These are phyloP conservation scores for Noccaea bulbosa DNA, from an alignment of 345 rosid species.

Conservation along the genomic window DNA sequence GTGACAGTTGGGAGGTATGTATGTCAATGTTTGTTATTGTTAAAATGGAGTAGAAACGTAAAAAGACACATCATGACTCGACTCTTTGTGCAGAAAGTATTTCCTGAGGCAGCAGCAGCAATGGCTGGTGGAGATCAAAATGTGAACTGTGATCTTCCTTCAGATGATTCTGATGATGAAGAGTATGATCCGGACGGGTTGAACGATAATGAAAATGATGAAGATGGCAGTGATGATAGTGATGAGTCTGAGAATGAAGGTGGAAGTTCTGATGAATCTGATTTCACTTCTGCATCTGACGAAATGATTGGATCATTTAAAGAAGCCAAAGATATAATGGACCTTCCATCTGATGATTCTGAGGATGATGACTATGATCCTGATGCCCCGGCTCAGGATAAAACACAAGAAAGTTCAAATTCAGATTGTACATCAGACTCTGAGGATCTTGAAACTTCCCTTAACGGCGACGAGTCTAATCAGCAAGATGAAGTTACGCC, in stretches of 20 bases:
- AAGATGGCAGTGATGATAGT: constrained; percentile 49
- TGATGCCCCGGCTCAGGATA: constrained; percentile 51
- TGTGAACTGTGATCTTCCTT: constrained; percentile 65
- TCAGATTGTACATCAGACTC: constrained; percentile 83
- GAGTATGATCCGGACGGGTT: constrained; percentile 67
- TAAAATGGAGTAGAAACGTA: constrained; percentile 14
- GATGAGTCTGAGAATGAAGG: constrained; percentile 64
- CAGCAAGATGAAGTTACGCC: constrained; percentile 45
- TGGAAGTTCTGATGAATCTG: constrained; percentile 65
- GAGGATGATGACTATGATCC: constrained; percentile 88
- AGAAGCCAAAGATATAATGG: constrained; percentile 44
- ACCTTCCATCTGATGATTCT: constrained; percentile 88
- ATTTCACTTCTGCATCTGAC: constrained; percentile 62
- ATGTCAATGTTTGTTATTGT: constrained; percentile 16
- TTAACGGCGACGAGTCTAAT: constrained; percentile 40
- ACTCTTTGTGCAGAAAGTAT: constrained; percentile 66
- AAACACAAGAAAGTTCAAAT: constrained; percentile 61
- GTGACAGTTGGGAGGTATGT: constrained; percentile 83
- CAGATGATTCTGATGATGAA: constrained; percentile 86
- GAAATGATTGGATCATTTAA: constrained; percentile 49
- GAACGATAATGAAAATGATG: constrained; percentile 50
- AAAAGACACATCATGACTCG: not conserved
- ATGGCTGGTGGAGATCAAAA: constrained; percentile 58
- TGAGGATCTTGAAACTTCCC: constrained; percentile 59
- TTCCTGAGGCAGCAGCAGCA: constrained; percentile 80